Conservation (phyloP, 192 early-diverging fungal genomes). For the Linnemannia schmuckeri region DNA sequence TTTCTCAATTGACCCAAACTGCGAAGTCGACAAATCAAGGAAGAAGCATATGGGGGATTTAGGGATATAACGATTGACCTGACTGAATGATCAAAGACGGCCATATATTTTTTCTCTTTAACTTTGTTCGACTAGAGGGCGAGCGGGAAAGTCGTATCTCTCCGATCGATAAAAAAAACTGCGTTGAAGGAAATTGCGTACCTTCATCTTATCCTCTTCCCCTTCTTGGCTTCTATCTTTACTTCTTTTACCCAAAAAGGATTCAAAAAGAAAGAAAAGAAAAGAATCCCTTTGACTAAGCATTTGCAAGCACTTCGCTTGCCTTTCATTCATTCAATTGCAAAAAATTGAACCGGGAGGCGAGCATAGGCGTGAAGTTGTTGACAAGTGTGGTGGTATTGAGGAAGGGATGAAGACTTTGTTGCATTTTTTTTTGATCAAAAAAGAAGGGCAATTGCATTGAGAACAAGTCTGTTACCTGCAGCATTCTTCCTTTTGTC, state of each 20-base stretch:
- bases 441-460: neutral
- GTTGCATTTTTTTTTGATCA: neutral
- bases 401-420: neutral
- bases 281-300: neutral
- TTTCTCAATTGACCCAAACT: neutral
- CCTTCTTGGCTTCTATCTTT: neutral
- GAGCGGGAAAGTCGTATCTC: neutral
- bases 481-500: neutral
- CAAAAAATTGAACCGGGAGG: neutral
- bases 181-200: neutral
- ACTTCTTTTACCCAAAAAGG: neutral
- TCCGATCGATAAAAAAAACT: neutral
- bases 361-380: no score
- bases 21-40: neutral
- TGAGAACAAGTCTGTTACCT: neutral
- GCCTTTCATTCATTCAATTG: neutral
- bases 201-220: neutral
- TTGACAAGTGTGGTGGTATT: no score
- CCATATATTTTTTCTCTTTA: no score
- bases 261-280: neutral
- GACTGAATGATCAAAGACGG: neutral
- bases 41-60: neutral
- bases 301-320: neutral
- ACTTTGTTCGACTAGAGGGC: no score
- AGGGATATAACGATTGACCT: neutral